These are phyloP conservation scores for Castanea mollissima DNA, from an alignment of 306 rosid species.

Conservation along the genomic window DNA sequence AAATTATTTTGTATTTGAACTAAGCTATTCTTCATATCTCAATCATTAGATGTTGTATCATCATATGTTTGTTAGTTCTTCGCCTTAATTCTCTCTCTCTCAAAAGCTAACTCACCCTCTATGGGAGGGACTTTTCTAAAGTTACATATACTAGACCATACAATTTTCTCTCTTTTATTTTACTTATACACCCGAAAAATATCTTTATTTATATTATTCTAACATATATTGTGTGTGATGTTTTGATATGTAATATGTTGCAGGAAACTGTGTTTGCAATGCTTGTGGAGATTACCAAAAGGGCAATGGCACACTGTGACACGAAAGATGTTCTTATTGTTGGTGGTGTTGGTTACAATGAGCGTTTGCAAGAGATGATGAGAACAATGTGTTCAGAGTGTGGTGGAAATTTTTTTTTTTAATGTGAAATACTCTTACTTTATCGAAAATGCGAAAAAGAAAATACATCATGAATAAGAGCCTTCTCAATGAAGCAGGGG, in stretches of 20 bases:
- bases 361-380: conserved; percentile 94
- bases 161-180: not conserved
- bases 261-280: conserved; percentile 86
- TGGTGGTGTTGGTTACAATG: conserved; percentile 94
- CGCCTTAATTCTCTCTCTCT: not conserved
- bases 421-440: too few species aligned
- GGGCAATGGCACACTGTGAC: conserved; percentile 95
- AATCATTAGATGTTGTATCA: not conserved
- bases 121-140: not conserved
- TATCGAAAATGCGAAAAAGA: too few species aligned
- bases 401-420: conserved; percentile 66
- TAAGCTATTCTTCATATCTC: conserved; percentile 16
- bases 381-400: conserved; percentile 86
- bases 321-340: conserved; percentile 84
- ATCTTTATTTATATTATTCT: not conserved
- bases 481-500: too few species aligned
- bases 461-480: conserved; percentile 18
- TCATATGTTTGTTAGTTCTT: not conserved
- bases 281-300: conserved; percentile 95
- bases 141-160: not conserved
- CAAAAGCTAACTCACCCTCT: not conserved
- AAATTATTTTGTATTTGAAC: not conserved
- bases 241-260: conserved; percentile 1
- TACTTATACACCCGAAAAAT: not conserved
- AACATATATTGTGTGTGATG: not conserved